Conservation (phyloP, 345 rosid species). For the Corchorus capsularis region DNA sequence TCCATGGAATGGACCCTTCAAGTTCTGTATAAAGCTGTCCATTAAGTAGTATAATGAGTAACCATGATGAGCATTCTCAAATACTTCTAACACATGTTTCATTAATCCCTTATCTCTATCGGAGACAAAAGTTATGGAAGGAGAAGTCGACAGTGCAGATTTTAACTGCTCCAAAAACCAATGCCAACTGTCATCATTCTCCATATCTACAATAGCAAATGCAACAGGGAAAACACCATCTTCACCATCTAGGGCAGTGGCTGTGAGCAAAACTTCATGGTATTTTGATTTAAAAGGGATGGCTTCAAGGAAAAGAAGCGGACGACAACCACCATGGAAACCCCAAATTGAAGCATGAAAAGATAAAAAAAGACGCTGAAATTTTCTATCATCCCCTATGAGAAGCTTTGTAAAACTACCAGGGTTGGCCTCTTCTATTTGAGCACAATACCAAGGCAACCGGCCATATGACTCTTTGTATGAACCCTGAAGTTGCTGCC, state of each 20-base stretch:
- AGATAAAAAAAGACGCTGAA: constrained; percentile 74
- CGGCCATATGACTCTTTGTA: constrained; percentile 68
- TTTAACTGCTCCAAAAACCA: constrained; percentile 82
- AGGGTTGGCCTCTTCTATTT: constrained; percentile 67
- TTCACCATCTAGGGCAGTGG: constrained; percentile 85
- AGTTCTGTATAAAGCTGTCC: constrained; percentile 68
- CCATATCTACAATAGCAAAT: constrained; percentile 73
- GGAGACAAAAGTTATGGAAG: constrained; percentile 70
- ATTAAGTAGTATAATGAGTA: constrained; percentile 73
- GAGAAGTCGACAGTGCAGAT: constrained; percentile 52
- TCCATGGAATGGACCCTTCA: constrained; percentile 80
- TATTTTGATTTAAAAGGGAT: constrained; percentile 68
- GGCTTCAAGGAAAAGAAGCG: constrained; percentile 81
- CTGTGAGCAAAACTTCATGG: constrained; percentile 76
- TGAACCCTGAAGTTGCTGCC: constrained; percentile 79
- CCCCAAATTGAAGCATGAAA: constrained; percentile 67
- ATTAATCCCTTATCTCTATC: constrained; percentile 71
- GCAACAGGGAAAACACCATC: constrained; percentile 78
- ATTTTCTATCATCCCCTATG: constrained; percentile 57
- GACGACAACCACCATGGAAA: constrained; percentile 83
- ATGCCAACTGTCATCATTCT: constrained; percentile 72
- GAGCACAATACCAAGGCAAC: constrained; percentile 72
- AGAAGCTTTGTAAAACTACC: constrained; percentile 63
- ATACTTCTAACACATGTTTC: constrained; percentile 60
- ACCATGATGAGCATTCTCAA: constrained; percentile 68